Base-by-base conservation (phyloP, 2,329 filamentous ascomycete species). In the Colletotrichum caudatum region DNA sequence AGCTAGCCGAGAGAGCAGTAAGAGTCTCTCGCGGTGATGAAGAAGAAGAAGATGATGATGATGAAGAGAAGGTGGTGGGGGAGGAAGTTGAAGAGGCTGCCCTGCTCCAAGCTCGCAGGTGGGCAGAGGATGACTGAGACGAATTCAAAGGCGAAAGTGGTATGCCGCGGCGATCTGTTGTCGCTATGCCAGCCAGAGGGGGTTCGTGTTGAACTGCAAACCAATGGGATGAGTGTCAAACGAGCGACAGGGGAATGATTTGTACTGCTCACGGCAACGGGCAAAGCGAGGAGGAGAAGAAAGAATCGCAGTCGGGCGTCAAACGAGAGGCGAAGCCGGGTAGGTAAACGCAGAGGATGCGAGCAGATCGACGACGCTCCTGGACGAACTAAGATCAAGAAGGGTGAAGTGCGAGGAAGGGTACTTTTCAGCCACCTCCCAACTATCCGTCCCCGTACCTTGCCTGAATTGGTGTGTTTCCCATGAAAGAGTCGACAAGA, bases 261-360 rank as follows among this genome's bases (percentile, higher is more conserved):
- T 63, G 59, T 72, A 69, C 33, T 51, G 58, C 44, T 51, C 44
- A n/a, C 18, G 12, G 26, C 26, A 46, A 41, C 29, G 11, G 48
- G 41, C 29, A 56, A 69, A 39, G 69, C 39, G 61, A 57, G 33
- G 33, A 57, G 20, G 50, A 48, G 26, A 11, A 54, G 29, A 69
- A 56, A 56, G 54, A 48, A 41, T 18, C 53, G 29, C 26, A 51
- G 8, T 39, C n/a, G 53, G 57, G 37, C 29, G 29, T 63, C 23
- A 53, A 64, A 62, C 3, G 14, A 59, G 39, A 63, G 64, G 69
- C 69, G 58, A 71, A 65, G 33, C 58, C 51, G 37, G 50, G 64
- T 54, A 63, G 57, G 69, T 61, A 63, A 63, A 63, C n/a, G 63
- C 44, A 53, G 46, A 56, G 54, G 66, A 65, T 39, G 66, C 26